These are phyloP conservation scores for Xanthoconium stramineum DNA, from an alignment of 768 basidiomycete species.

Conservation along the genomic window DNA sequence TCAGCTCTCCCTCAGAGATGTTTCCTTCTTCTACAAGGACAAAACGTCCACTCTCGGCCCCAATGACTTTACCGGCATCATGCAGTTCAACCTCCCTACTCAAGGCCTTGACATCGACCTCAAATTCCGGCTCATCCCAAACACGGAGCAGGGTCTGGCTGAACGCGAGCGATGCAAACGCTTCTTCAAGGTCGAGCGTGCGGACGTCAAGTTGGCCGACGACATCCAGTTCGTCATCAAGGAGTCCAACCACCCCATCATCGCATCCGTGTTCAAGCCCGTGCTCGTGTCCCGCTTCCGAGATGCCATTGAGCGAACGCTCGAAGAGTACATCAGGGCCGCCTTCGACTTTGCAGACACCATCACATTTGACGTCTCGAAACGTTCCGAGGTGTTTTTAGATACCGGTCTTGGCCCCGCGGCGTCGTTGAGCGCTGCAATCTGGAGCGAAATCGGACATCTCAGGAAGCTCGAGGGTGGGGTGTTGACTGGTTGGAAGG, in stretches of 20 bases:
- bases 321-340: constrained; percentile 53
- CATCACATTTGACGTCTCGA: constrained; percentile 55
- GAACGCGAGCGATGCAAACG: constrained; percentile 46
- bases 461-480: constrained; percentile 39
- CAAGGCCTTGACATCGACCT: constrained; percentile 69
- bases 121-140: constrained; percentile 61
- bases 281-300: constrained; percentile 54
- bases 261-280: constrained; percentile 62
- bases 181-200: constrained; percentile 58
- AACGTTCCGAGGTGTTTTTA: constrained; percentile 58
- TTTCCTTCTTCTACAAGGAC: constrained; percentile 75
- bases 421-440: constrained; percentile 49
- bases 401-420: constrained; percentile 57
- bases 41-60: constrained; percentile 53
- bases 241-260: constrained; percentile 61
- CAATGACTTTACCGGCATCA: constrained; percentile 56
- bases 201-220: constrained; percentile 53
- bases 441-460: constrained; percentile 69
- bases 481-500: constrained; percentile 42
- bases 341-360: constrained; percentile 53
- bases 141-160: constrained; percentile 36
- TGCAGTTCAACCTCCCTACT: constrained; percentile 59
- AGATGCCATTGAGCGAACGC: constrained; percentile 55
- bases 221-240: constrained; percentile 53
- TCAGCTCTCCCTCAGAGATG: constrained; percentile 57